A percentile compares a stretch with the other conserved stretches of the same genome.
These are phyloP conservation scores for Boletus bicolor DNA, from an alignment of 768 basidiomycete genomes.

Conservation along the genomic window DNA sequence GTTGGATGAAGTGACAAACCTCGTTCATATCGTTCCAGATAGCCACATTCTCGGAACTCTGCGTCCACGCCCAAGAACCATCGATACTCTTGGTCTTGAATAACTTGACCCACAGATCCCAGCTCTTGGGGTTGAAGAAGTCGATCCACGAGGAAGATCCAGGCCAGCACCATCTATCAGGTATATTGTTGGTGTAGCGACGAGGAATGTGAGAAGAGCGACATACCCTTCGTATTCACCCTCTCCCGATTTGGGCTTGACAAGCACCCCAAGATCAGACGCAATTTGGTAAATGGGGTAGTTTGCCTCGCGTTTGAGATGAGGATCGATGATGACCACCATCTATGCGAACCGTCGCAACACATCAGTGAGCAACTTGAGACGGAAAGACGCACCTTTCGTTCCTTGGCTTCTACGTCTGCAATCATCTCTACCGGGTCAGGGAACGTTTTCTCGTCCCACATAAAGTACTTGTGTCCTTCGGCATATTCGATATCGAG, in stretches of 20 bases:
- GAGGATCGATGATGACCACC: conserved; percentile 97
- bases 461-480: conserved; percentile 96
- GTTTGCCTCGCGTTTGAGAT: conserved; percentile 76
- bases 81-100: conserved; percentile 62
- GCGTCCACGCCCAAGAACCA: conserved; percentile 68
- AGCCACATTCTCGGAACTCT: conserved; percentile 79
- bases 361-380: background rate
- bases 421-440: conserved; percentile 93
- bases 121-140: conserved; percentile 87
- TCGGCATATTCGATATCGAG: conserved; percentile 94
- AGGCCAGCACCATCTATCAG: conserved; percentile 84
- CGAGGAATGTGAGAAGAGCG: background rate
- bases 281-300: conserved; percentile 88
- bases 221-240: conserved; percentile 82
- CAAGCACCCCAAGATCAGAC: conserved; percentile 74
- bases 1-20: conserved; percentile 40
- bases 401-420: conserved; percentile 76
- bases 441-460: conserved; percentile 90
- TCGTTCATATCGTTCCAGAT: conserved; percentile 99
- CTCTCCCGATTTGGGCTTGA: conserved; percentile 76
- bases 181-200: background rate
- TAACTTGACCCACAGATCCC: conserved; percentile 87
- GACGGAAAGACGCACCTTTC: conserved; percentile 59
- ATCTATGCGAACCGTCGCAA: conserved; percentile 51
- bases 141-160: conserved; percentile 97